Percentiles rank a stretch among this genome's conserved stretches.
Conservation (phyloP, 371 early-diverging fungal genomes). For the Mucor sp. region DNA sequence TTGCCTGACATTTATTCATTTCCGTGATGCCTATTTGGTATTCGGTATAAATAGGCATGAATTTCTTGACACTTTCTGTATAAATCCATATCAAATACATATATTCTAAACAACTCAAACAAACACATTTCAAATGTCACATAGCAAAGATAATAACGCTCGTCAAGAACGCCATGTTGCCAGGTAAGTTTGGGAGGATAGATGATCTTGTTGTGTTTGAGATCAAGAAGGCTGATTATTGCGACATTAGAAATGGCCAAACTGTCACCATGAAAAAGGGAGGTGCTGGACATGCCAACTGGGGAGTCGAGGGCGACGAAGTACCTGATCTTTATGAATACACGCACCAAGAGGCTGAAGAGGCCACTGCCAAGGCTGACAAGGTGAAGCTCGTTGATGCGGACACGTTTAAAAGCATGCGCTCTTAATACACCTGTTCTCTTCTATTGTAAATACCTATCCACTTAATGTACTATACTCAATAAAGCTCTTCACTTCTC, state of each 20-base stretch:
- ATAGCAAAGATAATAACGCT: slow-evolving; percentile 12
- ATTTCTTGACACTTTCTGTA: not conserved
- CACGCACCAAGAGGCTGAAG: not conserved
- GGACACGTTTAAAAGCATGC: slow-evolving; percentile 11
- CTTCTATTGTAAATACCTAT: too few species aligned
- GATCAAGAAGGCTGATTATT: not conserved
- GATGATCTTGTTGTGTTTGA: not conserved
- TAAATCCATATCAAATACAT: not conserved
- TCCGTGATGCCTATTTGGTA: too few species aligned
- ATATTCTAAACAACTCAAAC: not conserved
- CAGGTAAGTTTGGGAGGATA: slow-evolving; percentile 10
- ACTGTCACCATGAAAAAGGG: slow-evolving; percentile 7
- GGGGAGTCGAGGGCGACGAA: slow-evolving; percentile 20
- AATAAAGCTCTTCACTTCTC: too few species aligned
- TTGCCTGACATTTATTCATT: not conserved
- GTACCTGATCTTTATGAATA: slow-evolving; percentile 6
- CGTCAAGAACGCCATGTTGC: slow-evolving; percentile 27
- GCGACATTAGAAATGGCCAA: slow-evolving; percentile 9
- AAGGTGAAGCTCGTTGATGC: slow-evolving; percentile 10
- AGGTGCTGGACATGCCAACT: slow-evolving; percentile 18
- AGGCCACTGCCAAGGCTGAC: not conserved
- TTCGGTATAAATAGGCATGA: not conserved
- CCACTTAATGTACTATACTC: too few species aligned
- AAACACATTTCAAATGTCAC: slow-evolving; percentile 17
- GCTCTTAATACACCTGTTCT: not conserved